phyloP scores from a whole-genome alignment of 148 eudicot species.

The Amaranthus hypochondriacus region DNA sequence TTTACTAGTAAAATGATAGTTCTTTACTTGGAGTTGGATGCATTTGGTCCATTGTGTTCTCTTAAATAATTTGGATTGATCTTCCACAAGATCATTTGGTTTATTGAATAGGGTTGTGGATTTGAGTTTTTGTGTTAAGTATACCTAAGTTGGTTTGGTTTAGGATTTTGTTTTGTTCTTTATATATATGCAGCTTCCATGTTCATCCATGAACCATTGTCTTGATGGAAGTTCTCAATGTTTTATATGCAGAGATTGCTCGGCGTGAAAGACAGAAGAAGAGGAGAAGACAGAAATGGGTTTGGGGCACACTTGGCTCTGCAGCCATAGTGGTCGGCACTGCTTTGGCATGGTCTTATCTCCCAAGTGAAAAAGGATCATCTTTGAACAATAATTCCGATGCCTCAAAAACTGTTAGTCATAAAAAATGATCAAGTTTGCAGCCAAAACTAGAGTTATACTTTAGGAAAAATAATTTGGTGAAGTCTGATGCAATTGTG shows the following conservation, averaged over 20 bases:
- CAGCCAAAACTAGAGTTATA: conserved; percentile 15
- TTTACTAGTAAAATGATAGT: too few species aligned
- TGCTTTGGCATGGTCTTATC: conserved; percentile 70
- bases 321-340: conserved; percentile 62
- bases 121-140: too few species aligned
- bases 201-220: too few species aligned
- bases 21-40: too few species aligned
- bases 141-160: too few species aligned
- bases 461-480: conserved; percentile 16
- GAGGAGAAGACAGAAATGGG: conserved; percentile 73
- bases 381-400: conserved; percentile 29
- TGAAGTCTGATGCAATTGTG: conserved; percentile 15
- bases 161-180: too few species aligned
- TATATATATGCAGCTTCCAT: too few species aligned
- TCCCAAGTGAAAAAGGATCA: conserved; percentile 50
- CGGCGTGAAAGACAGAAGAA: conserved; percentile 69
- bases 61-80: too few species aligned
- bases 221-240: too few species aligned
- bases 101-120: too few species aligned
- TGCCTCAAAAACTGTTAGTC: conserved; percentile 28
- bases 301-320: conserved; percentile 63
- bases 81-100: too few species aligned
- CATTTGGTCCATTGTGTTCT: too few species aligned
- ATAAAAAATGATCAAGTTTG: conserved; percentile 27
- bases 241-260: conserved; percentile 48